A percentile compares a stretch with the other conserved stretches of the same genome.
Conservation (phyloP, 2,329 filamentous ascomycete genomes). For the Nigrospora osmanthi region DNA sequence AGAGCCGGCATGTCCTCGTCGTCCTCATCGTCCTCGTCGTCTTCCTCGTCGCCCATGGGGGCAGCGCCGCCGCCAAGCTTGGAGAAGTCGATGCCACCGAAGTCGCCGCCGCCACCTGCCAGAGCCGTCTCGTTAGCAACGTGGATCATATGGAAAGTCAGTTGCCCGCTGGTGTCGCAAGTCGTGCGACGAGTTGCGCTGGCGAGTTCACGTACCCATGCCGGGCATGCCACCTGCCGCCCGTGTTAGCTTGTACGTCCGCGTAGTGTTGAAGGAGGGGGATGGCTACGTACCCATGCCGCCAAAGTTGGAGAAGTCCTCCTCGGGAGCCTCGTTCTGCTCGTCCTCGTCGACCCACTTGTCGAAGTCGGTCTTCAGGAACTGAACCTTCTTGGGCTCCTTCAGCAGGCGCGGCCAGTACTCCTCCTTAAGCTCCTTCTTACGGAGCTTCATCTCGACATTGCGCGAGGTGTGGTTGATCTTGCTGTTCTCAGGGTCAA, state of each 20-base stretch:
- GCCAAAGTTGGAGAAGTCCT: conserved; percentile 64
- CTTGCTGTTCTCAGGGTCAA: conserved; percentile 78
- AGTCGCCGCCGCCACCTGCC: conserved; percentile 49
- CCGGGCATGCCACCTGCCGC: conserved; percentile 42
- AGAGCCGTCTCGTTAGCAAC: no score
- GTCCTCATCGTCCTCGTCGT: conserved; percentile 44
- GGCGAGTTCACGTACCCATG: conserved; percentile 25
- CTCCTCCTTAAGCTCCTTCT: conserved; percentile 92
- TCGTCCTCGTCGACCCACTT: conserved; percentile 99
- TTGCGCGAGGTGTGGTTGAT: conserved; percentile 83
- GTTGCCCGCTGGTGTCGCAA: no score
- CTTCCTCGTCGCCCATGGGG: conserved; percentile 19
- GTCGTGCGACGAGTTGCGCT: no score
- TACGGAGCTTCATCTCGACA: conserved; percentile 83
- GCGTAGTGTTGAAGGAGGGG: not conserved
- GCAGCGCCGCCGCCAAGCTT: conserved; percentile 65
- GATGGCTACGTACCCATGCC: conserved; percentile 50
- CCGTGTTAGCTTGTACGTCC: conserved; percentile 6
- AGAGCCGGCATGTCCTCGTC: conserved; percentile 75
- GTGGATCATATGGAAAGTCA: no score
- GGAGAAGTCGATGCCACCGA: conserved; percentile 87
- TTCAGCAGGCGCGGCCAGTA: conserved; percentile 96
- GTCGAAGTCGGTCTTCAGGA: conserved; percentile 97
- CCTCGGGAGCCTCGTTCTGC: conserved; percentile 82
- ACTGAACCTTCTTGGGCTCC: conserved; percentile 83